Evolutionary conservation across 352 stramenopile genomes (phyloP), one percentile per base, ranked within the genome.

Genomic region (Pythium myriotylum): DNA sequence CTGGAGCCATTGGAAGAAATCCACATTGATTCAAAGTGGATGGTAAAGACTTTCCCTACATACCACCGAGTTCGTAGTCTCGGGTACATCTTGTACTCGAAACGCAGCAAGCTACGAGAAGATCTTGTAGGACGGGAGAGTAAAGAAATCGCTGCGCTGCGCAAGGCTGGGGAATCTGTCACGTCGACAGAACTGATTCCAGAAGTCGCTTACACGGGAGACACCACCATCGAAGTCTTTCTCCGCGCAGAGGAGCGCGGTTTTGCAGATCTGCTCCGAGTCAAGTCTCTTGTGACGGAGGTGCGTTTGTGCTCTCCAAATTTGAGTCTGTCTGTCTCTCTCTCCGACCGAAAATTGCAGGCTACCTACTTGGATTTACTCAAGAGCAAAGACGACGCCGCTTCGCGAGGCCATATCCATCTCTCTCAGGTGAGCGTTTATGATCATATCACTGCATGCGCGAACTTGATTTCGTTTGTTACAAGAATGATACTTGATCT

Each of bases 181-280:
- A 88, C 75, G 8, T 58, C 42, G 4, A 49, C 53, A 0, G 40
- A 65, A 6, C 19, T 78, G 22, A 74, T 50, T 1, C 81, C 86
- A 0, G 76, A 88, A 59, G 84, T 95, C 56, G 86, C 84, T 26
- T 95, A 95, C 72, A 95, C 86, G 9, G 86, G 86, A 19, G 86
- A 95, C 63, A 95, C 86, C 8, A 89, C 74, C 4, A 76, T 76
- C 24, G 73, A 89, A 6, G 66, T 84, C 24, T 93, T 93, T 33
- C 43, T 69, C 13, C 45, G 65, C 23, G 69, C 51, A 4, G 54
- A 60, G 1, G 54, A 65, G 32, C 35, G 43, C 3, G 40, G 46
- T 19, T 62, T 66, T 42, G 62, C 62, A 27, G 84, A 95, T 32
- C 72, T 95, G 27, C 51, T 93, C 23, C 67, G 53, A 6, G 82